phyloP scores from a whole-genome alignment of 2,329 filamentous ascomycete genomes.

The Trichoderma sp. region DNA sequence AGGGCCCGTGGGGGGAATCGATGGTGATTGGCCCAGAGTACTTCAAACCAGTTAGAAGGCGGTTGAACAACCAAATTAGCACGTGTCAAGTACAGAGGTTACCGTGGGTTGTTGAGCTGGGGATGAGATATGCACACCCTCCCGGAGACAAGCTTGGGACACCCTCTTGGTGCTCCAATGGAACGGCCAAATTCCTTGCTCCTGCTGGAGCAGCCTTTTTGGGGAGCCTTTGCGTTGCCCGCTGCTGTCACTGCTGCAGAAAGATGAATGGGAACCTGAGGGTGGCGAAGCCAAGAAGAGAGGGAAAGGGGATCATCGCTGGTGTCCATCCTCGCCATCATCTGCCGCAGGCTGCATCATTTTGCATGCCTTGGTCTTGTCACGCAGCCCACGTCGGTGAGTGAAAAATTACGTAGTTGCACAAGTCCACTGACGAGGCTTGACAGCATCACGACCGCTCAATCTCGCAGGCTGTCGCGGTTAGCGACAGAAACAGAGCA shows the following conservation, averaged over 20 bases:
- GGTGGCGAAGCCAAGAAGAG: constrained; percentile 6
- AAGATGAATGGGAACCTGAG: background rate
- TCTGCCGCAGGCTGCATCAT: constrained; percentile 5
- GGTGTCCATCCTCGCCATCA: constrained; percentile 3
- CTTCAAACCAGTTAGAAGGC: background rate
- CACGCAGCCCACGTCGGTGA: constrained; percentile 13
- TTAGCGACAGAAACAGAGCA: background rate
- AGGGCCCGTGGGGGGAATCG: background rate
- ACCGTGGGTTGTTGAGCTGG: background rate
- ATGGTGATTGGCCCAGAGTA: background rate
- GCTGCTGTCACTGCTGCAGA: background rate
- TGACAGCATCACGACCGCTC: background rate
- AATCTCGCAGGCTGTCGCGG: background rate
- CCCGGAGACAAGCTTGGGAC: background rate
- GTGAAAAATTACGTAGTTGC: constrained; percentile 6
- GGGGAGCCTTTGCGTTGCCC: background rate
- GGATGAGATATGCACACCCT: constrained; percentile 11
- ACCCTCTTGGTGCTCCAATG: constrained; percentile 10
- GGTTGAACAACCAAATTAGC: background rate
- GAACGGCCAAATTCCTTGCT: background rate
- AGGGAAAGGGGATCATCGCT: background rate
- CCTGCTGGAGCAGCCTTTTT: background rate
- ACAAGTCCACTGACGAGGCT: background rate
- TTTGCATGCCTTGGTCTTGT: background rate
- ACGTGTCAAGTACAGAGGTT: constrained; percentile 8